Base-by-base conservation (phyloP, 2,329 filamentous ascomycete genomes). In the Leptographium galeiforme region DNA sequence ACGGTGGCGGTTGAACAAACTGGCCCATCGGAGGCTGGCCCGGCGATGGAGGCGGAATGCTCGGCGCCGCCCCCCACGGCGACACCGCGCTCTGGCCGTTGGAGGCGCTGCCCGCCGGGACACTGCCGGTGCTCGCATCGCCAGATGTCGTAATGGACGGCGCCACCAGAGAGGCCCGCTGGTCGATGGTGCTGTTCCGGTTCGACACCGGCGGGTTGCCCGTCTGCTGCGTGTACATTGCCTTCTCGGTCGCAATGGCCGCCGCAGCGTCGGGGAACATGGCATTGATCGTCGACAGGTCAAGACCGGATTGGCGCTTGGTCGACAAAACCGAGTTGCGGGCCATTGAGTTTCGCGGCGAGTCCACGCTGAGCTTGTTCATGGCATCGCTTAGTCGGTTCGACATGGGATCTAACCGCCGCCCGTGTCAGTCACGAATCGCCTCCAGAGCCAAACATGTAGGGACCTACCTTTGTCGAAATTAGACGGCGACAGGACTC, bases 191-290 rank as follows among this genome's bases (percentile, higher is more conserved):
- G 67, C 91, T 97, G 72, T 96, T 97, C 56, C 93, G 83, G 73
- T 95, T 95, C 25, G 93, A 96, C 1, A 87, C 81, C 4, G 90
- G 89, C 25, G 85, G 84, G 59, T 90, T 89, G 56, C 91, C 93
- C 5, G 90, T 95, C 66, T 95, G 87, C 67, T 96, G 90, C 18
- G 90, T 94, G 65, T 94, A 97, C 67, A 96, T 94, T 55, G 90
- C 91, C 73, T 96, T 96, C 69, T 98, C 91, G 57, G 93, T 95
- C 32, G 91, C 91, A 67, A 98, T 97, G n/a, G 93, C 93, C 44
- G 91, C 91, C 14, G 93, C 93, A 46, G 93, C 93, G 72, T 98
- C 93, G 8, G 93, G 93, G 68, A 98, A 98, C 93, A 98, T 97
- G 63, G 89, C 89, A 69, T 95, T 95, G 70, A 98, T 96, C 30